Evolutionary conservation across 1,139 yeast species (phyloP).

Genomic region (Blastobotrys indianensis): DNA sequence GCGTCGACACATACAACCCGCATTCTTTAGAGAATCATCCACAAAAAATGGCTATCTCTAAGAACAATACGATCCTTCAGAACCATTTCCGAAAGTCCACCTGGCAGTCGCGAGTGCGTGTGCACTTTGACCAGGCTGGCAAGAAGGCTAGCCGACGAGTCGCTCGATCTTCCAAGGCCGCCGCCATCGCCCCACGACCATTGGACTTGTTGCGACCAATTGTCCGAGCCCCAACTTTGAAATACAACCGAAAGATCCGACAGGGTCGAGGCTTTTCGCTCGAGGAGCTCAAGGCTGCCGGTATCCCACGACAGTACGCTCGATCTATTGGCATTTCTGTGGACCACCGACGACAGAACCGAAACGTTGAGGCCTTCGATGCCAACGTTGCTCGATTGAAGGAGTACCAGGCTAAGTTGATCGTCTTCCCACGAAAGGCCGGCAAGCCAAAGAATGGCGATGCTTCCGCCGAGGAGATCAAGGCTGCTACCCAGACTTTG

Average conservation of each 20-base stretch:
- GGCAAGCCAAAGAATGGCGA: constrained; percentile 46
- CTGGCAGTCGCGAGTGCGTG: constrained; percentile 99
- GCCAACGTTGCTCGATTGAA: constrained; percentile 92
- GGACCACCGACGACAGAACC: constrained; percentile 99
- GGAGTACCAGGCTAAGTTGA: constrained; percentile 94
- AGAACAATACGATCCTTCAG: constrained; percentile 64
- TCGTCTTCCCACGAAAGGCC: constrained; percentile 87
- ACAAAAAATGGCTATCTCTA: constrained; percentile 70
- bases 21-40: too few relatives aligned
- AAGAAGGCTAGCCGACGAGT: constrained; percentile 96
- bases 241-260: constrained; percentile 99
- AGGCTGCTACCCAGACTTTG: constrained; percentile 63
- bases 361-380: constrained; percentile 92
- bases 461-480: constrained; percentile 62
- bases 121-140: constrained; percentile 99
- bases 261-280: constrained; percentile 99
- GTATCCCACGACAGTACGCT: constrained; percentile 91
- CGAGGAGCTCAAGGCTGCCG: constrained; percentile 98
- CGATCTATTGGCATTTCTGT: constrained; percentile 98
- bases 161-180: constrained; percentile 92
- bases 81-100: constrained; percentile 82
- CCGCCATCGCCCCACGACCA: constrained; percentile 96
- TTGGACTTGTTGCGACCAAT: constrained; percentile 94
- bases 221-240: constrained; percentile 97
- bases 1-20: background rate